phyloP scores from a whole-genome alignment of 306 rosid genomes.

The Fagus crenata region DNA sequence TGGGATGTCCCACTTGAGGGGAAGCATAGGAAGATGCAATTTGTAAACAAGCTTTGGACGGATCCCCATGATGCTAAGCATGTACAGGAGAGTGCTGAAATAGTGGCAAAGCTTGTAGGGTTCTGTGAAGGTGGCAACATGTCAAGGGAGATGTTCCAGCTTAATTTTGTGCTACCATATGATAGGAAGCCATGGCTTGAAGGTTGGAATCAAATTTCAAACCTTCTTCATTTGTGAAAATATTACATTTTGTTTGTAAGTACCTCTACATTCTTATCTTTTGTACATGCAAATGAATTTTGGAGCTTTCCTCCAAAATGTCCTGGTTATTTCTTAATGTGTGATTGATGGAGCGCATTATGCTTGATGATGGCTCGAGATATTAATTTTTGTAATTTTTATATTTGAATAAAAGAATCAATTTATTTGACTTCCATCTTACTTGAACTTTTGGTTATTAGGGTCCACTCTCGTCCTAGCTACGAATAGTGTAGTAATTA shows the following conservation, averaged over 20 bases:
- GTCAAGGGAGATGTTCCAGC: slow-evolving; percentile 97
- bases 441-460: background rate
- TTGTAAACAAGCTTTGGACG: slow-evolving; percentile 90
- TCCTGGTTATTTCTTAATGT: background rate
- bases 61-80: slow-evolving; percentile 79
- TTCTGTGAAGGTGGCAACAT: slow-evolving; percentile 86
- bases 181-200: slow-evolving; percentile 83
- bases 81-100: slow-evolving; percentile 89
- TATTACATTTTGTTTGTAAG: slow-evolving; percentile 33
- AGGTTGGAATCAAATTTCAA: slow-evolving; percentile 88
- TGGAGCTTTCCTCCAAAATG: slow-evolving; percentile 37
- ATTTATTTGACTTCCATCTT: background rate
- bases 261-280: slow-evolving; percentile 21
- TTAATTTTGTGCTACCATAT: slow-evolving; percentile 84
- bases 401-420: slow-evolving; percentile 17
- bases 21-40: slow-evolving; percentile 84
- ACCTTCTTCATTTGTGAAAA: slow-evolving; percentile 68
- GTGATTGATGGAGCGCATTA: slow-evolving; percentile 12
- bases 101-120: slow-evolving; percentile 94
- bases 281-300: slow-evolving; percentile 53
- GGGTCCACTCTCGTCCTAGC: background rate
- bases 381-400: background rate
- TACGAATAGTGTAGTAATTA: too few species aligned
- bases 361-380: slow-evolving; percentile 12
- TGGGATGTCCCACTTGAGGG: slow-evolving; percentile 97